Evolutionary conservation across 495 filamentous ascomycete genomes (phyloP).

Genomic region (Talaromyces nanjingensis): DNA sequence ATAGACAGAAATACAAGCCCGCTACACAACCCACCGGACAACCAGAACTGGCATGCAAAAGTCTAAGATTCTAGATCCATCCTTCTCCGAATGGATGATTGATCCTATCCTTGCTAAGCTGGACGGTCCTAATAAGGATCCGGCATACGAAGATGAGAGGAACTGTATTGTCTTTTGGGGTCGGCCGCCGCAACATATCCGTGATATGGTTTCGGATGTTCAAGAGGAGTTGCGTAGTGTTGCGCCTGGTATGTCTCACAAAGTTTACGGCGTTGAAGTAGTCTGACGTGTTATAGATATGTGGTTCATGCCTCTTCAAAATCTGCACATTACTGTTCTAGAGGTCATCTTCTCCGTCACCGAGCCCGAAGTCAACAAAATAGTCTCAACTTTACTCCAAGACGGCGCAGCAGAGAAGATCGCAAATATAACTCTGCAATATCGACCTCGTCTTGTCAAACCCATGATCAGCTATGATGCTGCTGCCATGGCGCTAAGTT

Average conservation of each 20-base stretch:
- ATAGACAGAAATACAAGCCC: constrained; percentile 61
- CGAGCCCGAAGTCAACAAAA: constrained; percentile 47
- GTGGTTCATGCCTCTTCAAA: constrained; percentile 73
- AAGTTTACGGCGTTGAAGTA: no score
- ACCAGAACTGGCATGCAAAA: constrained; percentile 66
- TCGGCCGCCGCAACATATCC: constrained; percentile 64
- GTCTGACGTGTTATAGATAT: constrained; percentile 42
- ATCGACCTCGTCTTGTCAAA: constrained; percentile 67
- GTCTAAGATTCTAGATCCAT: constrained; percentile 54
- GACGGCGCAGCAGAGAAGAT: constrained; percentile 41
- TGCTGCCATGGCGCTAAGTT: constrained; percentile 76
- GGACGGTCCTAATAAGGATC: constrained; percentile 49
- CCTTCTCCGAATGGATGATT: constrained; percentile 64
- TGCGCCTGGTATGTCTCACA: constrained; percentile 50
- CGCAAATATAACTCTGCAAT: constrained; percentile 52
- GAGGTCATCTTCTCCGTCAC: constrained; percentile 72
- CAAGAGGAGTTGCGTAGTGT: constrained; percentile 56
- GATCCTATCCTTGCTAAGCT: constrained; percentile 71
- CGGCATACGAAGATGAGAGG: constrained; percentile 62
- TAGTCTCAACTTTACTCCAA: constrained; percentile 48
- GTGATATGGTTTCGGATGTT: constrained; percentile 56
- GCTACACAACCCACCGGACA: constrained; percentile 66
- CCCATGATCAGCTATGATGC: constrained; percentile 80
- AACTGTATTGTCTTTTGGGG: constrained; percentile 86
- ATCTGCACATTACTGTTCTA: constrained; percentile 79